Percentiles rank a stretch among this genome's conserved stretches.
phyloP scores from a whole-genome alignment of 2,329 filamentous ascomycete species.

The Monilinia fructigena region DNA sequence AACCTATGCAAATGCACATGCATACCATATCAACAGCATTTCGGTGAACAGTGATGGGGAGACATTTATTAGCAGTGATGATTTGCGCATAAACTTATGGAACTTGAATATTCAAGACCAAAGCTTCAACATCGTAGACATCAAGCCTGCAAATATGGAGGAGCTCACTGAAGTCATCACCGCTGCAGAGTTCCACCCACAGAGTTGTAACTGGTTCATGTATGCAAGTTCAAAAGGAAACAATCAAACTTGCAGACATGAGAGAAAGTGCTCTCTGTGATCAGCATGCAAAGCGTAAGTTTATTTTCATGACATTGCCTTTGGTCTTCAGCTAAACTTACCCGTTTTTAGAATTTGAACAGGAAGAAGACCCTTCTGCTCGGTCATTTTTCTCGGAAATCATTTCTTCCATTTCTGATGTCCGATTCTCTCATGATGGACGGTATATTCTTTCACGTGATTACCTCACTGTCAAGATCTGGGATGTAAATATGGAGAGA shows the following conservation, averaged over 20 bases:
- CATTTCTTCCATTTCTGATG: slow-evolving; percentile 98
- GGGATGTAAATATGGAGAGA: slow-evolving; percentile 99
- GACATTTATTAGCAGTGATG: slow-evolving; percentile 98
- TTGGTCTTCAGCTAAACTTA: slow-evolving; percentile 27
- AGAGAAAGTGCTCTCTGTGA: slow-evolving; percentile 94
- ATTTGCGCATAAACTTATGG: slow-evolving; percentile 97
- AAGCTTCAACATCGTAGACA: slow-evolving; percentile 99
- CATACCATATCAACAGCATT: slow-evolving; percentile 99
- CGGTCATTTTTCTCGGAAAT: slow-evolving; percentile 99
- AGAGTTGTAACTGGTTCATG: slow-evolving; percentile 99
- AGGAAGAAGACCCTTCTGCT: slow-evolving; percentile 96
- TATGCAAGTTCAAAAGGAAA: slow-evolving; percentile 97
- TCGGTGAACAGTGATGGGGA: slow-evolving; percentile 99
- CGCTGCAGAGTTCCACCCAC: slow-evolving; percentile 93
- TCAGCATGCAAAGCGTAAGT: slow-evolving; percentile 83
- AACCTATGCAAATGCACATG: slow-evolving; percentile 97
- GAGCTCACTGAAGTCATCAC: slow-evolving; percentile 99
- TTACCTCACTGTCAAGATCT: slow-evolving; percentile 98
- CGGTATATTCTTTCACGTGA: slow-evolving; percentile 96
- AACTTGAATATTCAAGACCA: slow-evolving; percentile 99
- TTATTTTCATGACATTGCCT: not conserved
- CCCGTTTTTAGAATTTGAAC: slow-evolving; percentile 77
- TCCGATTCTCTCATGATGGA: slow-evolving; percentile 94
- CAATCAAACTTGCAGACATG: slow-evolving; percentile 99
- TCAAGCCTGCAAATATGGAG: slow-evolving; percentile 99